Conservation (phyloP, 495 filamentous ascomycete species). For the Trichoderma erinaceum region DNA sequence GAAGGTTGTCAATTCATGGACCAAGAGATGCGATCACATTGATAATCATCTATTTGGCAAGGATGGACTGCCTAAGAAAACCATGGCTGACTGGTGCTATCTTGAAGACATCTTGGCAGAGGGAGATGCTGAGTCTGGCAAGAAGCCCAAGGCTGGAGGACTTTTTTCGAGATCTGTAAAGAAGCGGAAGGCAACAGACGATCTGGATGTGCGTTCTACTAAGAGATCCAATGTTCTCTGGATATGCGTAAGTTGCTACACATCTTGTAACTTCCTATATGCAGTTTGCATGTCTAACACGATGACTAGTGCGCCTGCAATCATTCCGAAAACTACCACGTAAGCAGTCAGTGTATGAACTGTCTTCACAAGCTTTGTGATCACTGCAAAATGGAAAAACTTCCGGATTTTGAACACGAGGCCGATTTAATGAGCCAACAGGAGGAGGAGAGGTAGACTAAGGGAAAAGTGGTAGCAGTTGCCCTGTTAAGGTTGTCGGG, state of each 20-base stretch:
- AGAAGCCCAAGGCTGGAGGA: background rate
- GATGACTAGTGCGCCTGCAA: background rate
- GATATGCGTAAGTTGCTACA: background rate
- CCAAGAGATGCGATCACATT: conserved; percentile 83
- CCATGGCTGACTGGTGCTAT: conserved; percentile 32
- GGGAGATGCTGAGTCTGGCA: background rate
- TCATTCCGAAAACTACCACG: background rate
- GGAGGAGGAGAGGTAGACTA: background rate
- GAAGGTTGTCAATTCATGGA: conserved; percentile 53
- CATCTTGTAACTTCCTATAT: background rate
- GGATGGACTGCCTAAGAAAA: conserved; percentile 26
- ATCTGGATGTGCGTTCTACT: background rate
- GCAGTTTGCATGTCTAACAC: background rate
- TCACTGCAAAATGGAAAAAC: background rate
- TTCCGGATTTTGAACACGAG: background rate
- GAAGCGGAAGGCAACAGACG: conserved; percentile 5
- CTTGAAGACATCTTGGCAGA: conserved; percentile 21
- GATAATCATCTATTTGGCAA: conserved; percentile 64
- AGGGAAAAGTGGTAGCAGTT: background rate
- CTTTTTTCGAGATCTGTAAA: background rate
- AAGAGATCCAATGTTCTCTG: background rate
- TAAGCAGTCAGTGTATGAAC: background rate
- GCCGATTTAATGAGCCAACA: background rate
- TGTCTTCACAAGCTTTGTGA: background rate
- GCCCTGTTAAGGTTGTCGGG: too few species aligned